These are phyloP conservation scores for Oleoguttula mirabilis DNA, from an alignment of 495 filamentous ascomycete species.

Conservation along the genomic window DNA sequence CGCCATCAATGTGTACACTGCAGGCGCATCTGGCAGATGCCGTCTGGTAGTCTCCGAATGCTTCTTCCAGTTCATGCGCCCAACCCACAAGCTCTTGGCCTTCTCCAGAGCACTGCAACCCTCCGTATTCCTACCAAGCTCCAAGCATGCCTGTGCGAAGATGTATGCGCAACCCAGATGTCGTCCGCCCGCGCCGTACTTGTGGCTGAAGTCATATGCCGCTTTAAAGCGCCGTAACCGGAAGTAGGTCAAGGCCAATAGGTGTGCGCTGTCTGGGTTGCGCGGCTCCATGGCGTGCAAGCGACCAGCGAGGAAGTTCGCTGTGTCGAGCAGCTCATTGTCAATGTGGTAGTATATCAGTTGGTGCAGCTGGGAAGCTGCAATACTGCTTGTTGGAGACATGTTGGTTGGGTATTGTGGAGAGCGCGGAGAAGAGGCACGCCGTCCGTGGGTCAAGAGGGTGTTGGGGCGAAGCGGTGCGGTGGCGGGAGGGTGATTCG, in stretches of 20 bases:
- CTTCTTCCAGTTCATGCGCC: conserved; percentile 38
- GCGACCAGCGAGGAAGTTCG: conserved; percentile 81
- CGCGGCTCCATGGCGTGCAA: conserved; percentile 71
- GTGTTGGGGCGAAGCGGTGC: no score
- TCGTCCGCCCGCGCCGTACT: conserved; percentile 47
- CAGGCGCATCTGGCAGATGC: conserved; percentile 71
- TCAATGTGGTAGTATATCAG: conserved; percentile 88
- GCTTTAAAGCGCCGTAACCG: conserved; percentile 65
- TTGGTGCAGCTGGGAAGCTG: conserved; percentile 66
- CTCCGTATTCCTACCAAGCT: conserved; percentile 50
- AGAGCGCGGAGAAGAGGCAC: no score
- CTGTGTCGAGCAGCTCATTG: conserved; percentile 74
- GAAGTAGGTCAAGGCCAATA: conserved; percentile 72
- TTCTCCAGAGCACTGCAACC: conserved; percentile 56
- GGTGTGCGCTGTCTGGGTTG: conserved; percentile 65
- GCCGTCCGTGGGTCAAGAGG: no score
- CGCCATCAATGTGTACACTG: conserved; percentile 65
- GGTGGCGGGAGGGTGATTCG: no score
- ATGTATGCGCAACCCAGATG: conserved; percentile 85
- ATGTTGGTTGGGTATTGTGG: conserved; percentile 36
- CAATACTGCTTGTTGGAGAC: conserved; percentile 55
- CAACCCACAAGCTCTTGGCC: conserved; percentile 13
- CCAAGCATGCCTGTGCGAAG: conserved; percentile 79
- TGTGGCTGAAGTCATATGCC: conserved; percentile 59
- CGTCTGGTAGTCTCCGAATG: conserved; percentile 42